phyloP scores from a whole-genome alignment of 768 basidiomycete species.

The Mycena belliarum region DNA sequence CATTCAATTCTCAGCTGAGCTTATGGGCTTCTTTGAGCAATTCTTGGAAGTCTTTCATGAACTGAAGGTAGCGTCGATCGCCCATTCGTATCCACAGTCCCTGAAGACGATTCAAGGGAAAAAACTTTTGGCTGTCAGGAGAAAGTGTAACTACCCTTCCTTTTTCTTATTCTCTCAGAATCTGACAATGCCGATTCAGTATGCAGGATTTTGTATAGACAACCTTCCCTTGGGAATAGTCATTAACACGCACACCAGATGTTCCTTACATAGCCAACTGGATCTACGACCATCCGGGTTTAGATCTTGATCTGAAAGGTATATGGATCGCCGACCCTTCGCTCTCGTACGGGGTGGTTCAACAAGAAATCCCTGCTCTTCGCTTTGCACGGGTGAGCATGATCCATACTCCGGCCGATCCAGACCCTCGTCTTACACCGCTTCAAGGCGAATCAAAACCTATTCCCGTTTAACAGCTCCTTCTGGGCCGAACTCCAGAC shows the following conservation, averaged over 20 bases:
- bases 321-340: conserved; percentile 63
- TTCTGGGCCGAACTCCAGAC: conserved; percentile 56
- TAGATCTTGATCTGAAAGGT: conserved; percentile 55
- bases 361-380: conserved; percentile 66
- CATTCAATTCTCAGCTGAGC: conserved; percentile 54
- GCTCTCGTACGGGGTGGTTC: conserved; percentile 51
- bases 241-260: conserved; percentile 23
- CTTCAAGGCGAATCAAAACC: conserved; percentile 50
- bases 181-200: conserved; percentile 38
- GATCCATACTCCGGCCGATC: background rate
- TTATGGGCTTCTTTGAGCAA: conserved; percentile 59
- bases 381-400: conserved; percentile 47
- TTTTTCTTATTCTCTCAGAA: background rate
- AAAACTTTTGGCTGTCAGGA: conserved; percentile 62
- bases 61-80: too few relatives aligned
- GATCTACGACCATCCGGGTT: conserved; percentile 65
- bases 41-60: conserved; percentile 68
- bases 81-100: too few relatives aligned
- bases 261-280: conserved; percentile 66
- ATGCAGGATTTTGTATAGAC: conserved; percentile 65
- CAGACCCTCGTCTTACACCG: background rate
- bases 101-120: too few relatives aligned
- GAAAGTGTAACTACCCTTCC: conserved; percentile 56
- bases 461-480: conserved; percentile 60
- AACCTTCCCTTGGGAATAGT: background rate